These are phyloP conservation scores for Aspergillus novoparasiticus DNA, from an alignment of 2,329 filamentous ascomycete genomes.

Conservation along the genomic window DNA sequence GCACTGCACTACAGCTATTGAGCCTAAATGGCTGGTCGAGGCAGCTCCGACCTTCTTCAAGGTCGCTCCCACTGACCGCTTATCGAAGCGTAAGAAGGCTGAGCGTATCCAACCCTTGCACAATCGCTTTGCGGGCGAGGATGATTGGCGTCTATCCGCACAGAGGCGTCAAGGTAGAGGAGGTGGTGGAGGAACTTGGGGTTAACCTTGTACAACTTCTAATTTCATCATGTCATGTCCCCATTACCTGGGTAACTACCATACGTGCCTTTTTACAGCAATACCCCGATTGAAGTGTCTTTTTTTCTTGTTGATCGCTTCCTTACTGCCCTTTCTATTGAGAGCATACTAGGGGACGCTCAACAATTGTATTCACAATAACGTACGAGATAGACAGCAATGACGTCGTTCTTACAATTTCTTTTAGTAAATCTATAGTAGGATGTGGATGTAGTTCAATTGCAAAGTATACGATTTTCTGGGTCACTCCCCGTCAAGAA, in stretches of 20 bases:
- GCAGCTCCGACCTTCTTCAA: constrained; percentile 99
- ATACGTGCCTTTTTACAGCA: not conserved
- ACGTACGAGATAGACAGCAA: not conserved
- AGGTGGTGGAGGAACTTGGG: constrained; percentile 93
- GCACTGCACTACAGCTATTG: constrained; percentile 89
- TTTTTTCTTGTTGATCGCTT: not conserved
- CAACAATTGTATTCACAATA: not conserved
- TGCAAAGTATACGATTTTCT: too few species aligned
- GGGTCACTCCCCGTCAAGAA: too few species aligned
- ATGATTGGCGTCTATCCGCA: constrained; percentile 91
- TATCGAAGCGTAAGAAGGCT: constrained; percentile 90
- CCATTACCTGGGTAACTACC: constrained; percentile 7
- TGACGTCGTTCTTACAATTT: not conserved
- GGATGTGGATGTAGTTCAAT: too few species aligned
- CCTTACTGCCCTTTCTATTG: not conserved
- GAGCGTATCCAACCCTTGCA: constrained; percentile 95
- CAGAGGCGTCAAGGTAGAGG: constrained; percentile 83
- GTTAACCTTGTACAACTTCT: constrained; percentile 31
- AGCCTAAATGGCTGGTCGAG: constrained; percentile 91
- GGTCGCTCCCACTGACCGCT: constrained; percentile 80
- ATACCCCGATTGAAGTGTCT: constrained; percentile 9
- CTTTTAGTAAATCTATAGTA: too few species aligned
- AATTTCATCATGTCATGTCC: not conserved
- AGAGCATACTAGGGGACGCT: not conserved
- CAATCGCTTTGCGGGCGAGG: constrained; percentile 87